Evolutionary conservation across 1,284 basidiomycete species (phyloP).

Genomic region (Ceratobasidium sp.): DNA sequence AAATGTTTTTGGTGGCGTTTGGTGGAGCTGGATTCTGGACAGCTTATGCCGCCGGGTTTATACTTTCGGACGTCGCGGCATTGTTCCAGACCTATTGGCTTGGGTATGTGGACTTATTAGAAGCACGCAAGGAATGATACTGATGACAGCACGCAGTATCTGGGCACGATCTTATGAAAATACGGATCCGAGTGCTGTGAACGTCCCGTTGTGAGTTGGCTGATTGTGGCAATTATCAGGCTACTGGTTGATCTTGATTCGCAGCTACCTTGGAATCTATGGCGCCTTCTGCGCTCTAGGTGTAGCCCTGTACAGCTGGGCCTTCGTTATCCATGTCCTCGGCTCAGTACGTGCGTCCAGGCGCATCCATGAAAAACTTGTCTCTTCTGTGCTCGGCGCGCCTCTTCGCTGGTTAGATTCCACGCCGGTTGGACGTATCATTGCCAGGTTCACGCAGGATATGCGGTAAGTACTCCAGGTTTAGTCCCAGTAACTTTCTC

Average conservation of each 20-base stretch:
- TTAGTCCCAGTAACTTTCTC: constrained; percentile 46
- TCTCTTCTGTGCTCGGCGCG: constrained; percentile 67
- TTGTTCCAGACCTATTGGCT: constrained; percentile 46
- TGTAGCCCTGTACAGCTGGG: constrained; percentile 52
- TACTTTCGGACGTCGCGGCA: constrained; percentile 32
- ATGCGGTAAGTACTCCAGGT: constrained; percentile 54
- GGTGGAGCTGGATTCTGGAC: constrained; percentile 58
- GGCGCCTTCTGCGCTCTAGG: constrained; percentile 54
- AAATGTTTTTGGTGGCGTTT: constrained; percentile 50
- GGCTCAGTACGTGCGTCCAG: constrained; percentile 65
- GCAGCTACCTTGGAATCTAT: constrained; percentile 63
- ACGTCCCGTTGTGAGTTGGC: constrained; percentile 54
- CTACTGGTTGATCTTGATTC: constrained; percentile 46
- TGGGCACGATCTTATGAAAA: constrained; percentile 57
- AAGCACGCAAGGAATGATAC: constrained; percentile 50
- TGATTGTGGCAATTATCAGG: constrained; percentile 17
- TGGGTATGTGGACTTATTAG: constrained; percentile 46
- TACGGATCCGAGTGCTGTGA: constrained; percentile 49
- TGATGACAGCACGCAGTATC: constrained; percentile 53
- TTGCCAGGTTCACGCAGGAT: constrained; percentile 57
- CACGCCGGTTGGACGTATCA: constrained; percentile 58
- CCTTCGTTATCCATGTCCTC: constrained; percentile 56
- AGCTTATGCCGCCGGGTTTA: constrained; percentile 31
- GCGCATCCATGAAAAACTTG: constrained; percentile 65
- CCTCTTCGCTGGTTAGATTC: constrained; percentile 61